phyloP scores from a whole-genome alignment of 345 rosid genomes.

The Ceriops zippeliana region DNA sequence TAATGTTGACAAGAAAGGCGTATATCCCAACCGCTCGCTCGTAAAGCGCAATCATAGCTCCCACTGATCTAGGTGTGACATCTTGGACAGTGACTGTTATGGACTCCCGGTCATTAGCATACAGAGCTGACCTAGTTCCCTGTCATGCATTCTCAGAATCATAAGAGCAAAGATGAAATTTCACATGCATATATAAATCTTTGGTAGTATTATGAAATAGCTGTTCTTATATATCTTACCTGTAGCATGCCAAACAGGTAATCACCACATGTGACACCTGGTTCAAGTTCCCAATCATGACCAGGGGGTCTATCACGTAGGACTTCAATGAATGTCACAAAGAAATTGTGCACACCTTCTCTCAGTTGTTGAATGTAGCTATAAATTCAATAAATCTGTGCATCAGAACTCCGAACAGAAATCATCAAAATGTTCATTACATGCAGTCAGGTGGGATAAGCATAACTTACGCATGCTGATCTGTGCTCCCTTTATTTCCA shows the following conservation, averaged over 20 bases:
- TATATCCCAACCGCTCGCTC: constrained; percentile 97
- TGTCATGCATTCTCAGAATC: background rate
- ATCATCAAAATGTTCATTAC: background rate
- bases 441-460: background rate
- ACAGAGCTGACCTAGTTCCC: constrained; percentile 98
- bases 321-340: constrained; percentile 94
- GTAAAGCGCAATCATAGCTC: constrained; percentile 87
- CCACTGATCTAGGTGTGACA: constrained; percentile 88
- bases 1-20: constrained; percentile 76
- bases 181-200: constrained; percentile 5
- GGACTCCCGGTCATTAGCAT: constrained; percentile 84
- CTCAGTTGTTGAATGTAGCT: constrained; percentile 98
- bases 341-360: constrained; percentile 97
- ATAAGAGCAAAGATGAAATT: background rate
- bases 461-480: constrained; percentile 94
- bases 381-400: constrained; percentile 7
- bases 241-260: constrained; percentile 97
- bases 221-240: constrained; percentile 40
- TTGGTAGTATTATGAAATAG: background rate
- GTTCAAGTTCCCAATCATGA: constrained; percentile 99
- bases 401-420: constrained; percentile 1
- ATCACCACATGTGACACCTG: constrained; percentile 99
- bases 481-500: constrained; percentile 99
- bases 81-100: constrained; percentile 84
- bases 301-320: constrained; percentile 96